Conservation (phyloP, 331 rosid genomes). For the Quercus phellos region DNA sequence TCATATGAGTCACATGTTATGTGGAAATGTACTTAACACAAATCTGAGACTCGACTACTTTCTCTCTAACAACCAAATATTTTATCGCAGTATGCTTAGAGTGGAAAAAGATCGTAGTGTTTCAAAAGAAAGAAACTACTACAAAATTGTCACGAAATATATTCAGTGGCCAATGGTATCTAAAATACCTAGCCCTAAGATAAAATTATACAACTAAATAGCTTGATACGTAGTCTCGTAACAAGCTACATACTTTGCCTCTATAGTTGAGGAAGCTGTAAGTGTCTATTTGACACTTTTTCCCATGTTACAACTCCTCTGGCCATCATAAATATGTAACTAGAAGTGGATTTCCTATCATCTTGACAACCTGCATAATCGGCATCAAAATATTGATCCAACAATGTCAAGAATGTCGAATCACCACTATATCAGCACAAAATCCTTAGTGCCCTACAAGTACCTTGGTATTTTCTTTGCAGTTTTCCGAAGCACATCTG, state of each 20-base stretch:
- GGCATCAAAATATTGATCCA: neutral
- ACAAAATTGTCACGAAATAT: neutral
- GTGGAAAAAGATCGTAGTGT: neutral
- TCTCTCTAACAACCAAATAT: neutral
- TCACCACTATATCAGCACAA: no score
- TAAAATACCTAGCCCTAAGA: neutral
- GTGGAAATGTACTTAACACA: neutral
- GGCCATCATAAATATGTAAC: neutral
- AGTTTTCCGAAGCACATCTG: no score
- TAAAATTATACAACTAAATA: neutral
- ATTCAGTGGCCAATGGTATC: neutral
- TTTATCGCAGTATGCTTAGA: neutral
- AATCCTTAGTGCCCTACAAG: no score
- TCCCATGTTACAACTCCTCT: neutral
- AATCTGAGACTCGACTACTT: neutral
- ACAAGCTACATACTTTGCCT: neutral
- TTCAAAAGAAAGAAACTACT: neutral
- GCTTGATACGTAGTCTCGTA: neutral
- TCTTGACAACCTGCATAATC: neutral
- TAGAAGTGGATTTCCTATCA: neutral
- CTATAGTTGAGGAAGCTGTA: neutral
- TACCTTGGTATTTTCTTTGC: no score
- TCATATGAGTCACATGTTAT: neutral
- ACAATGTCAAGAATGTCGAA: neutral
- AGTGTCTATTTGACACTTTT: neutral